A percentile compares a stretch with the other conserved stretches of the same genome.
These are phyloP conservation scores for Asterophora lycoperdoides DNA, from an alignment of 768 basidiomycete genomes.

Conservation along the genomic window DNA sequence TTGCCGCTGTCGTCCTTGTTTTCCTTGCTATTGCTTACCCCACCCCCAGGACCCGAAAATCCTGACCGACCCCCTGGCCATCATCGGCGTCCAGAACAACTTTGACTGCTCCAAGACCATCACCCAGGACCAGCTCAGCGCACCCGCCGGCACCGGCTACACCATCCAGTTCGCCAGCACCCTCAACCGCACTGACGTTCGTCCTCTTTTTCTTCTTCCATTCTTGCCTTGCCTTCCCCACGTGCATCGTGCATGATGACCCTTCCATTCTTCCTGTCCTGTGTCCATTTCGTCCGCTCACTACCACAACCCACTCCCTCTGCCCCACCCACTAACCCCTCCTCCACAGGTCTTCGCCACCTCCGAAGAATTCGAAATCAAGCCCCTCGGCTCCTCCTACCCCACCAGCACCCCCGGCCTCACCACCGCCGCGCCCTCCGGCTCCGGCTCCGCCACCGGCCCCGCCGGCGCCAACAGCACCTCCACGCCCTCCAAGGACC, in stretches of 20 bases:
- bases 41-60: conserved; percentile 28
- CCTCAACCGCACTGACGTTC: conserved; percentile 50
- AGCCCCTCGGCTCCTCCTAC: conserved; percentile 15
- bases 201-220: conserved; percentile 20
- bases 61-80: conserved; percentile 37
- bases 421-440: neutral
- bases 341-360: conserved; percentile 51
- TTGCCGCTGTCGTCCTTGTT: no score
- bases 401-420: conserved; percentile 12
- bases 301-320: neutral
- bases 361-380: conserved; percentile 54
- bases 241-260: no score
- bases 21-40: no score
- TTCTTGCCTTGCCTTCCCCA: neutral
- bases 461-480: neutral
- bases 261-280: neutral
- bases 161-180: conserved; percentile 46
- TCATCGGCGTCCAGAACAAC: conserved; percentile 50
- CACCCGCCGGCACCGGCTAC: conserved; percentile 43
- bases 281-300: no score
- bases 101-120: conserved; percentile 56
- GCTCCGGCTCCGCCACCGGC: conserved; percentile 1
- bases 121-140: conserved; percentile 39
- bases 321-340: neutral
- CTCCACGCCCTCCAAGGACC: no score